Evolutionary conservation across 78 protist species (phyloP).

Genomic region (Tieghemostelium lacteum): DNA sequence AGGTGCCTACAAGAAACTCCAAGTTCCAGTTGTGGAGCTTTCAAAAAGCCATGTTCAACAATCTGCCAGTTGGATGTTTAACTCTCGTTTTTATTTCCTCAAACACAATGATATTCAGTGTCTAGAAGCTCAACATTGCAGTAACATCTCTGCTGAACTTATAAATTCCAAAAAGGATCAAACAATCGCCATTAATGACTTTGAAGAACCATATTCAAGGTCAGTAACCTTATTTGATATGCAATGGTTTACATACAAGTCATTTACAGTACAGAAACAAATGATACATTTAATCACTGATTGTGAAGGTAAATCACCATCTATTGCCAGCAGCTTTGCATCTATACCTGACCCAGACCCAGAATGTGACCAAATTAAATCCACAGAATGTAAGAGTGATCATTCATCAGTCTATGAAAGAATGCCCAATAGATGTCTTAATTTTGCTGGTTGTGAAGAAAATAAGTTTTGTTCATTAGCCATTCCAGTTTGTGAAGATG

Average conservation of each 20-base stretch:
- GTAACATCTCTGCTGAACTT: not conserved
- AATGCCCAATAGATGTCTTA: constrained; percentile 15
- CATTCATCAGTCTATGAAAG: not conserved
- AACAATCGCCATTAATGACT: not conserved
- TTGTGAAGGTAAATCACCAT: not conserved
- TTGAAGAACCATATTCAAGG: not conserved
- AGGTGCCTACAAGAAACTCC: no score
- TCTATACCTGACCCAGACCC: constrained; percentile 11
- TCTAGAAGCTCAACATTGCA: not conserved
- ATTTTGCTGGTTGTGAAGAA: not conserved
- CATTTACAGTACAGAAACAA: not conserved
- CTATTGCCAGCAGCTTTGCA: not conserved
- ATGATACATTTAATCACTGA: not conserved
- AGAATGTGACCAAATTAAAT: not conserved
- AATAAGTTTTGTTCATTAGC: not conserved
- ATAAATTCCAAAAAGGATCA: not conserved
- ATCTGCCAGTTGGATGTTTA: not conserved
- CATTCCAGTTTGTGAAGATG: constrained; percentile 1
- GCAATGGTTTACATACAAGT: not conserved
- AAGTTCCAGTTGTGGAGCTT: not conserved
- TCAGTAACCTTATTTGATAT: not conserved
- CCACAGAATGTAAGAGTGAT: not conserved
- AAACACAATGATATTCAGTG: not conserved
- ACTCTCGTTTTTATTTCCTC: not conserved
- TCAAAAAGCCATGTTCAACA: not conserved